Evolutionary conservation across 108 stramenopile species (phyloP).

Genomic region (Cyclotella cryptica): DNA sequence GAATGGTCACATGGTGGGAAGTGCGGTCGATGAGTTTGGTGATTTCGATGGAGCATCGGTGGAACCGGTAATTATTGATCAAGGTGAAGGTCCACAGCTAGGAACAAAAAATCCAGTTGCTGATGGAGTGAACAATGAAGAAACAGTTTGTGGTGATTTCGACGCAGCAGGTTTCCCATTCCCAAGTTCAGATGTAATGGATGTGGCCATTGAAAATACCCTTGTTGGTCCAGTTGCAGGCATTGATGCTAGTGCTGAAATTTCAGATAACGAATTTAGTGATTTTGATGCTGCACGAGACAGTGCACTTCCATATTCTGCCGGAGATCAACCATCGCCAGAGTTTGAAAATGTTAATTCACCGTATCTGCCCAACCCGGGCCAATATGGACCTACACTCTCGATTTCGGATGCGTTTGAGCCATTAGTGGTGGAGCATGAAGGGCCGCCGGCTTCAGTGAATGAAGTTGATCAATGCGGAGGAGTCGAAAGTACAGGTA

Average conservation of each 20-base stretch:
- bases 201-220: not conserved
- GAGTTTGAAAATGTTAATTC: not conserved
- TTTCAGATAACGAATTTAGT: constrained; percentile 1
- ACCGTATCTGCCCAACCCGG: not conserved
- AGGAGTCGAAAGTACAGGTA: not conserved
- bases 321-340: not conserved
- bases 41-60: constrained; percentile 8
- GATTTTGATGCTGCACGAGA: not conserved
- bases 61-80: not conserved
- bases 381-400: not conserved
- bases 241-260: not conserved
- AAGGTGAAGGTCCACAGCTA: not conserved
- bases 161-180: not conserved
- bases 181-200: not conserved
- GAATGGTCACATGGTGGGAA: constrained; percentile 4
- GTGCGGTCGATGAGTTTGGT: constrained; percentile 26
- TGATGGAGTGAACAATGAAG: not conserved
- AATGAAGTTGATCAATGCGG: not conserved
- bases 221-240: not conserved
- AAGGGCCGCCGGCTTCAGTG: not conserved
- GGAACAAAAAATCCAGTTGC: not conserved
- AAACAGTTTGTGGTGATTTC: not conserved
- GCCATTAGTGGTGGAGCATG: not conserved
- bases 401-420: not conserved
- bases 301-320: not conserved